phyloP scores from a whole-genome alignment of 768 basidiomycete species.

The Mrakia gelida region DNA sequence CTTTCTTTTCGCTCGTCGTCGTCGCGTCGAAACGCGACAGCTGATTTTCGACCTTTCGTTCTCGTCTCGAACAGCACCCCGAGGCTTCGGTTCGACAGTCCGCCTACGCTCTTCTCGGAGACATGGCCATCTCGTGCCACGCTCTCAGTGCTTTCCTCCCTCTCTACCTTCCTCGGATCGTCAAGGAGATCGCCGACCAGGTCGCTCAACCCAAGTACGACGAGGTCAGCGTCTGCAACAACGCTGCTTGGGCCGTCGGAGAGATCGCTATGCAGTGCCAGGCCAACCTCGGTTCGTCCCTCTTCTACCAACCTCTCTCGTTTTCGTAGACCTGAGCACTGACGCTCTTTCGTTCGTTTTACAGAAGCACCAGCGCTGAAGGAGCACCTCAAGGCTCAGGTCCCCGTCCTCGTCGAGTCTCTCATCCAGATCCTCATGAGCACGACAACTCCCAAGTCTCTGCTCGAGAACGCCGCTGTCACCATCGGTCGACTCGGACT shows the following conservation, averaged over 20 bases:
- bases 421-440: constrained; percentile 90
- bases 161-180: constrained; percentile 79
- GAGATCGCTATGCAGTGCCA: constrained; percentile 86
- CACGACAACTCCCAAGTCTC: constrained; percentile 83
- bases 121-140: constrained; percentile 87
- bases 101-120: constrained; percentile 95
- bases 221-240: constrained; percentile 95
- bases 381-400: constrained; percentile 86
- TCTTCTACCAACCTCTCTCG: neutral
- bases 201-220: constrained; percentile 91
- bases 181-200: constrained; percentile 81
- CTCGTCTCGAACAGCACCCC: constrained; percentile 56
- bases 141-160: constrained; percentile 67
- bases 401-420: constrained; percentile 75
- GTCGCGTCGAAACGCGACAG: neutral
- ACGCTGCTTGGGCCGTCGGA: constrained; percentile 99
- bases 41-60: neutral
- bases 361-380: constrained; percentile 51
- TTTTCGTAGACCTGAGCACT: neutral
- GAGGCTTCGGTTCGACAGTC: constrained; percentile 94
- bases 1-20: neutral
- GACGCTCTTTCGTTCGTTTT: neutral
- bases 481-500: constrained; percentile 94
- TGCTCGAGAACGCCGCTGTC: constrained; percentile 97
- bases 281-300: neutral